These are phyloP conservation scores for Macrocybe gigantea DNA, from an alignment of 768 basidiomycete species.

Conservation along the genomic window DNA sequence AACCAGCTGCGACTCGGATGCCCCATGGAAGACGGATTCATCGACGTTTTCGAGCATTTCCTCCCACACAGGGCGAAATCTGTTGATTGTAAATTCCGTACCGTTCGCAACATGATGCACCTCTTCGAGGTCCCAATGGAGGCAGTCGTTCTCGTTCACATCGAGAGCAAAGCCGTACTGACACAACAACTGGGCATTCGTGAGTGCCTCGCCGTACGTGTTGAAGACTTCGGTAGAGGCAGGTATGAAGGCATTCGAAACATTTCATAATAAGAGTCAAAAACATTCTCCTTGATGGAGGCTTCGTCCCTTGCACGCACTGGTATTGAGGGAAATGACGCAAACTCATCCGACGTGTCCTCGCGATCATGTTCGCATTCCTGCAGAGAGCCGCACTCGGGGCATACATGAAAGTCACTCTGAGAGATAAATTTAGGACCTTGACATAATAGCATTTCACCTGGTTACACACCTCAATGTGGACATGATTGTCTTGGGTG, in stretches of 20 bases:
- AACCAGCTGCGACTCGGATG: constrained; percentile 15
- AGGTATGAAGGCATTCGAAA: constrained; percentile 45
- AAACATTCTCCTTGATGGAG: constrained; percentile 5
- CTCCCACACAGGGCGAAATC: not conserved
- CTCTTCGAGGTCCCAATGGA: constrained; percentile 36
- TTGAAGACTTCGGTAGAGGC: constrained; percentile 63
- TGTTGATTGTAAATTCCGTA: not conserved
- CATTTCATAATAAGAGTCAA: constrained; percentile 57
- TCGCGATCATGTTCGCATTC: constrained; percentile 64
- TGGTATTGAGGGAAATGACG: not conserved
- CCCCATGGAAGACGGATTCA: too few relatives aligned
- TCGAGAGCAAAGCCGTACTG: constrained; percentile 76
- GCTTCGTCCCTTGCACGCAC: not conserved
- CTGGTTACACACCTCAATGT: constrained; percentile 53
- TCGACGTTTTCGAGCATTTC: constrained; percentile 7
- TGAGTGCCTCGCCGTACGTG: constrained; percentile 63
- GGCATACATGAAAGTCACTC: constrained; percentile 73
- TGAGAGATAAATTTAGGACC: constrained; percentile 19
- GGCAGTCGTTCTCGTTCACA: constrained; percentile 60
- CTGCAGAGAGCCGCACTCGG: constrained; percentile 59
- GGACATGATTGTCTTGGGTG: constrained; percentile 58
- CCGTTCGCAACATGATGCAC: constrained; percentile 12
- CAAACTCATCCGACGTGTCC: constrained; percentile 15
- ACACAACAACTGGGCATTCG: constrained; percentile 59
- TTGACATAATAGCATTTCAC: not conserved